These are phyloP conservation scores for Trebouxia gelatinosa DNA, from an alignment of 163 green algal genomes.

Conservation along the genomic window DNA sequence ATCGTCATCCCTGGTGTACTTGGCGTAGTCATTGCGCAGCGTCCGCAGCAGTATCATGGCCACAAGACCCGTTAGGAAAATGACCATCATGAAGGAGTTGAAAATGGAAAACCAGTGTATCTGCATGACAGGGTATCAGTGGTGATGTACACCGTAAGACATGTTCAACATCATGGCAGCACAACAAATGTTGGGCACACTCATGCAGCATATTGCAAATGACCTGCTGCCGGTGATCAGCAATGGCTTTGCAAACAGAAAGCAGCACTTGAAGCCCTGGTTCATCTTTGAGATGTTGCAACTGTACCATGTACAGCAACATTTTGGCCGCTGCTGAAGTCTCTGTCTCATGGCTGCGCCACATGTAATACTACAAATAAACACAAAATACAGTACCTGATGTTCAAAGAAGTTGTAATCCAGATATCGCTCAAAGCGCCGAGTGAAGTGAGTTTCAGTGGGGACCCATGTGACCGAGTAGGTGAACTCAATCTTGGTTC, in stretches of 20 bases:
- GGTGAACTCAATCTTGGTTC: conserved; percentile 82
- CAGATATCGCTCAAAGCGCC: conserved; percentile 94
- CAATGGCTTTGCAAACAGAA: too few species aligned
- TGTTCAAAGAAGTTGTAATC: conserved; percentile 99
- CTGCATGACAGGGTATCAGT: conserved; percentile 61
- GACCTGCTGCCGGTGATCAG: too few species aligned
- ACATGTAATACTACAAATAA: too few species aligned
- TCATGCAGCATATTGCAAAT: too few species aligned
- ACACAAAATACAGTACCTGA: conserved; percentile 55
- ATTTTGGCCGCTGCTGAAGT: too few species aligned
- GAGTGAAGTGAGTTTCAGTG: conserved; percentile 70
- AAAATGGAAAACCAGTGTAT: conserved; percentile 99
- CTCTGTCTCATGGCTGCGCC: too few species aligned
- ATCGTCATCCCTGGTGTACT: conserved; percentile 79
- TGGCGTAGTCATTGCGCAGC: conserved; percentile 94
- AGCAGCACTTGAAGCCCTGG: too few species aligned
- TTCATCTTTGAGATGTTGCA: too few species aligned
- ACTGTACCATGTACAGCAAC: too few species aligned
- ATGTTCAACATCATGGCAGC: not conserved
- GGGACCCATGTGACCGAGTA: conserved; percentile 84
- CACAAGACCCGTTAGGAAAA: conserved; percentile 98
- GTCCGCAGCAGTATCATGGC: conserved; percentile 98
- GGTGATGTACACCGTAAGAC: too few species aligned
- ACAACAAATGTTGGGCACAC: not conserved
- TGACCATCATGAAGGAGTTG: conserved; percentile 97